phyloP scores from a whole-genome alignment of 148 eudicot species.

The Agrostemma githago region DNA sequence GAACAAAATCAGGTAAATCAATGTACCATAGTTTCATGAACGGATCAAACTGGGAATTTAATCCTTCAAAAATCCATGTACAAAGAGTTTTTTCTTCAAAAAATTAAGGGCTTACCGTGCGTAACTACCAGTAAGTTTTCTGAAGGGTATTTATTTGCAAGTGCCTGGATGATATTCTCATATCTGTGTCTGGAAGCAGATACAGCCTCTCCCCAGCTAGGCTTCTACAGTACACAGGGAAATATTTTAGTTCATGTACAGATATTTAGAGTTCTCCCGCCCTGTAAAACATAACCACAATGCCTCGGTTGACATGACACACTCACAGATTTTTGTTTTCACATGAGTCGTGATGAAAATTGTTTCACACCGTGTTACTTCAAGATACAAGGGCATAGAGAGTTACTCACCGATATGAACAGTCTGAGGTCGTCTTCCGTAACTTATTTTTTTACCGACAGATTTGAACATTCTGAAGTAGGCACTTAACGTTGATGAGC shows the following conservation, averaged over 20 bases:
- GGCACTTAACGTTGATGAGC: too few relatives aligned
- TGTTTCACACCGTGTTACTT: neutral
- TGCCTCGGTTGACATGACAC: neutral
- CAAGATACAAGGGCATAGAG: too few relatives aligned
- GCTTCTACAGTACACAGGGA: conserved; percentile 46
- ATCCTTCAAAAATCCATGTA: neutral
- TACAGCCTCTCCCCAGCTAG: conserved; percentile 71
- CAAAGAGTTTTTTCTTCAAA: neutral
- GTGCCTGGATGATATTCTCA: conserved; percentile 45
- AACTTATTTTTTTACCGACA: too few relatives aligned
- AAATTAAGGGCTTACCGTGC: conserved; percentile 65
- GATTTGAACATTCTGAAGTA: too few relatives aligned
- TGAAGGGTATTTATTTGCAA: conserved; percentile 86
- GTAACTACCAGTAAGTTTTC: conserved; percentile 86
- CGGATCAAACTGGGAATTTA: neutral
- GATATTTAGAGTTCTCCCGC: neutral
- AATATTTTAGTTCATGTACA: neutral
- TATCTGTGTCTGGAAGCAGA: conserved; percentile 60
- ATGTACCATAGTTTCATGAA: neutral
- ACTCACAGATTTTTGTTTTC: neutral
- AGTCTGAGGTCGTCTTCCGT: too few relatives aligned
- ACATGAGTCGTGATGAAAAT: neutral
- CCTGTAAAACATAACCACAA: neutral
- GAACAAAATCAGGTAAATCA: neutral
- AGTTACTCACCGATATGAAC: too few relatives aligned